Evolutionary conservation across 2,329 filamentous ascomycete species (phyloP).

Genomic region (Epichloe uncinata): DNA sequence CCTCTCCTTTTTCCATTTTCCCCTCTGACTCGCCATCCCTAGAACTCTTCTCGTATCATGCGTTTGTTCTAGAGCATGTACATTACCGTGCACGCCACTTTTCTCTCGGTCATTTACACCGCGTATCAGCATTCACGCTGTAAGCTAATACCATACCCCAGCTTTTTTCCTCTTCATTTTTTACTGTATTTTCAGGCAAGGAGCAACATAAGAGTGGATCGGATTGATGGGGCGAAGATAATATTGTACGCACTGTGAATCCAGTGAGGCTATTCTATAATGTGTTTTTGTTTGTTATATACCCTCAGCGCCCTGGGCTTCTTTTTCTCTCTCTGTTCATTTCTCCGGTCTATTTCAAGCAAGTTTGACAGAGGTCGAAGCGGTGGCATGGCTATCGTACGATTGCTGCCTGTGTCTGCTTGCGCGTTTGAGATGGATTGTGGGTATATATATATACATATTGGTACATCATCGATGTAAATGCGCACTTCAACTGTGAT

Average conservation of each 20-base stretch:
- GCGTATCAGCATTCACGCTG: neutral
- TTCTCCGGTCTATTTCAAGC: neutral
- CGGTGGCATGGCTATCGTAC: no score
- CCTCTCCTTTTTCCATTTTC: neutral
- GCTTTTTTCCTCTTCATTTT: neutral
- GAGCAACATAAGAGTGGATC: neutral
- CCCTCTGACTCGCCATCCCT: neutral
- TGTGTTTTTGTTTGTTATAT: constrained; percentile 7
- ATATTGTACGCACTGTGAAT: neutral
- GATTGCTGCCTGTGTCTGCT: no score
- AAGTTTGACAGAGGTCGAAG: neutral
- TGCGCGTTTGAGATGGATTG: no score
- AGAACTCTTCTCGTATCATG: neutral
- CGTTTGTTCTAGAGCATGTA: neutral
- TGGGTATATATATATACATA: no score
- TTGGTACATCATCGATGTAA: no score
- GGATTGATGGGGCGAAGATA: neutral
- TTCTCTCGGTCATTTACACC: neutral
- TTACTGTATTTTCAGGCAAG: neutral
- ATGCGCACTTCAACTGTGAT: no score
- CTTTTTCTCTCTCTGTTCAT: neutral
- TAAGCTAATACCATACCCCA: neutral
- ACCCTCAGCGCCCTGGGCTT: constrained; percentile 3
- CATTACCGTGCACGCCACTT: neutral
- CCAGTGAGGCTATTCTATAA: neutral